These are phyloP conservation scores for Lactarius akahatsu DNA, from an alignment of 768 basidiomycete species.

Conservation along the genomic window DNA sequence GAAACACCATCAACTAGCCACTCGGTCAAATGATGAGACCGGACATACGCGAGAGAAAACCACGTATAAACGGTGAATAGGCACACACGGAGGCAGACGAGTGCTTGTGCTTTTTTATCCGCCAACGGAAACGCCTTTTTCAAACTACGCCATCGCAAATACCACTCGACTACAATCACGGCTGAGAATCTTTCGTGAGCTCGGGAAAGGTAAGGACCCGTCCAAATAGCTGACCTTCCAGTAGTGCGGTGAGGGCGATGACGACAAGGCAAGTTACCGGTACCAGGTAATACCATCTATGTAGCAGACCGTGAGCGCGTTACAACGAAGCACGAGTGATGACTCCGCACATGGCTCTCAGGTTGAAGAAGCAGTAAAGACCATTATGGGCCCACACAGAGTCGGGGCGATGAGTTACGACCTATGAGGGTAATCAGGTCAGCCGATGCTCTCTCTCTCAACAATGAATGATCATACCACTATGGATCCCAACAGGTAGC, in stretches of 20 bases:
- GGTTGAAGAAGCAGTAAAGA: slow-evolving; percentile 49
- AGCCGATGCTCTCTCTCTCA: background rate
- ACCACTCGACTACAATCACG: slow-evolving; percentile 45
- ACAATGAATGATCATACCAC: slow-evolving; percentile 7
- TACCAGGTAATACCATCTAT: slow-evolving; percentile 31
- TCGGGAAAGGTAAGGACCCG: slow-evolving; percentile 8
- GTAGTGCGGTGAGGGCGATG: slow-evolving; percentile 40
- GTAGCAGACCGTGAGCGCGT: slow-evolving; percentile 19
- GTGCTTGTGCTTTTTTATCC: slow-evolving; percentile 38
- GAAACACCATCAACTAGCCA: background rate
- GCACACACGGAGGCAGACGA: slow-evolving; percentile 41
- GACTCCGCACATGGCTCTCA: slow-evolving; percentile 39
- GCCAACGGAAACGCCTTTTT: slow-evolving; percentile 45
- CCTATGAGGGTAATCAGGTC: slow-evolving; percentile 3
- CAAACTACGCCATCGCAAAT: slow-evolving; percentile 40
- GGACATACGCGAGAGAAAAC: slow-evolving; percentile 20
- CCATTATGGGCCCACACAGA: slow-evolving; percentile 41
- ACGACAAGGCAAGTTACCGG: slow-evolving; percentile 48
- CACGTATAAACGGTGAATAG: slow-evolving; percentile 23
- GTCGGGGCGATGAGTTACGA: slow-evolving; percentile 31
- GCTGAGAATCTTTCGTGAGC: slow-evolving; percentile 35
- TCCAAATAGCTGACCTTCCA: slow-evolving; percentile 43
- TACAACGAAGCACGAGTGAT: background rate
- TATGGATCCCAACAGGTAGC: slow-evolving; percentile 41
- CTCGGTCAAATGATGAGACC: background rate